phyloP scores from a whole-genome alignment of 2,329 filamentous ascomycete species.

The Pseudopyrenochaeta lycopersici region DNA sequence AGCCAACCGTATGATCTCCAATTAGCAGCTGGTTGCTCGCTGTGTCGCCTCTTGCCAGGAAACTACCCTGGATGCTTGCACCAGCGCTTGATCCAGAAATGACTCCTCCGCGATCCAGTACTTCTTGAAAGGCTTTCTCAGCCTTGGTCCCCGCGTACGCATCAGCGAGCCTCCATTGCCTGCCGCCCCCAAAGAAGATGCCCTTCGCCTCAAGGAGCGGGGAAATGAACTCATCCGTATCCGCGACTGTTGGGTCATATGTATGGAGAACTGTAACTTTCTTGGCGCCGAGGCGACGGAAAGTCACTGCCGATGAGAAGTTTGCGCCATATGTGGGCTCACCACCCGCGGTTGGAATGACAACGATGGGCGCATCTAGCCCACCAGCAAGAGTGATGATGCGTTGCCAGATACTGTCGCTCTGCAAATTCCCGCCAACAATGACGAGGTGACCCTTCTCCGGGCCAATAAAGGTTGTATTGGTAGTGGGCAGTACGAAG shows the following conservation, averaged over 20 bases:
- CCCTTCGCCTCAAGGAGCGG: constrained; percentile 28
- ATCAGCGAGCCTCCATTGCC: constrained; percentile 36
- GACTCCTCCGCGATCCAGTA: constrained; percentile 31
- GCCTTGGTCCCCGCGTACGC: constrained; percentile 36
- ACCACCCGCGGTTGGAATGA: constrained; percentile 35
- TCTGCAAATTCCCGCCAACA: constrained; percentile 34
- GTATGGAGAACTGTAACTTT: constrained; percentile 37
- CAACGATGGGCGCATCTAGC: constrained; percentile 28
- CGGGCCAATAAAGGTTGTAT: constrained; percentile 29
- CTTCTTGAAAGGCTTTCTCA: constrained; percentile 26
- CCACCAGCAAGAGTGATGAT: constrained; percentile 37
- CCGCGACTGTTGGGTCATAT: constrained; percentile 31
- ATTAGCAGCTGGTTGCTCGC: constrained; percentile 32
- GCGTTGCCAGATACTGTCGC: constrained; percentile 33
- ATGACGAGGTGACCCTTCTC: constrained; percentile 34
- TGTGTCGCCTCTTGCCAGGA: constrained; percentile 33
- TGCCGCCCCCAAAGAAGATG: constrained; percentile 33
- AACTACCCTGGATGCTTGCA: constrained; percentile 32
- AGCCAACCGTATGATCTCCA: constrained; percentile 31
- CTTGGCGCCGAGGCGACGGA: constrained; percentile 27
- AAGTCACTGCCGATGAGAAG: constrained; percentile 25
- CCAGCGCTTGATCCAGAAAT: constrained; percentile 33
- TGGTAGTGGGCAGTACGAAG: constrained; percentile 18
- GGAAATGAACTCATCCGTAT: constrained; percentile 31
- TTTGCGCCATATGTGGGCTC: constrained; percentile 28